Base-by-base conservation (phyloP, 805 yeast genomes). In the Ogataea neopini region DNA sequence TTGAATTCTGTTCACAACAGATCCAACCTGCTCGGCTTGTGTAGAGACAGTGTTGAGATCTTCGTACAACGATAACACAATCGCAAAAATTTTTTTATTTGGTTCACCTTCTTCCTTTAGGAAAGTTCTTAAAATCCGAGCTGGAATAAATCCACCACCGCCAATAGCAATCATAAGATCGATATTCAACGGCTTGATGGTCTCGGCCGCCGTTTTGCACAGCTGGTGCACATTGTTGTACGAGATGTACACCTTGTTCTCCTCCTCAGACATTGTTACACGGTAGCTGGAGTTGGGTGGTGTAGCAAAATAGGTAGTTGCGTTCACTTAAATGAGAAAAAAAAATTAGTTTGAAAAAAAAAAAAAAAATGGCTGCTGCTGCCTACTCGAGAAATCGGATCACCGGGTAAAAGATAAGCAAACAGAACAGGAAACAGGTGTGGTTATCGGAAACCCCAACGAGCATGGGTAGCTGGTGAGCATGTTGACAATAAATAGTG, bases 141-240 rank as follows among this genome's bases (percentile, higher is more conserved):
- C 97, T 22, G 98, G 99, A 49, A 92, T 94, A 68, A 92, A 88
- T 1, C 98, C 99, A 65, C 99, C 67, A 20, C 67, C 67, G 43
- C 96, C 99, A 61, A 92, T 89, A 57, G 98, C 97, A 53, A 92
- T 88, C 70, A 91, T 88, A 49, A 88, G 76, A 67, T 91, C 96
- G 33, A 96, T 96, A 59, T 88, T 81, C 73, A 88, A 84, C 22
- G 71, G 68, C 66, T 81, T 82, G 65, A 86, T 78, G 53, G 75
- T 78, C 47, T 75, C 80, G 13, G 90, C 83, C 2, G 72, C 66
- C 51, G 71, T 69, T 49, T 66, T 59, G 43, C 70, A 66, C 25
- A 66, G 50, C 67, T 86, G 87, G 64, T 86, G 95, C 23, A 86
- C 81, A 66, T 86, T 84, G 69, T 86, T 86, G 76, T 86, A 86